Evolutionary conservation across 306 rosid genomes (phyloP), one percentile per base, ranked within the genome.

Genomic region (Ormosia semicastrata): DNA sequence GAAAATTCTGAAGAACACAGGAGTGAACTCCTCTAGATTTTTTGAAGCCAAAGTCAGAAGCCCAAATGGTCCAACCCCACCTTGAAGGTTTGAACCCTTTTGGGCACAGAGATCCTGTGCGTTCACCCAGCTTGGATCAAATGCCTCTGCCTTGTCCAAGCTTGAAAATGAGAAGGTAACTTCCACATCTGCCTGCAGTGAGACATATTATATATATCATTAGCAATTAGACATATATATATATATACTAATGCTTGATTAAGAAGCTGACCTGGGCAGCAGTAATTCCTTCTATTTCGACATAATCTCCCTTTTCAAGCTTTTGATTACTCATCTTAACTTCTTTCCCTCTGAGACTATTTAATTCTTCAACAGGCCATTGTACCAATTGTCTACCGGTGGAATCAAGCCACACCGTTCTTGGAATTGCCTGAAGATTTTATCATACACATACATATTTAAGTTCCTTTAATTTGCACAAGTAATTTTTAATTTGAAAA

Each of bases 1-100:
- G 83, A 95, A 95, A 47, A 95, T 57, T 52, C 98, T 90, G 37
- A 93, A 93, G 83, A 95, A 95, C 0, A 93, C 97, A 6, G 98
- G 99, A 80, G 99, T 95, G 64, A 86, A 89, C 79, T 95, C 98
- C 52, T 84, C 89, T 0, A 92, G 44, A 8, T 90, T 81, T 46
- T 79, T 1, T 24, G 98, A 90, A 69, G 99, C 97, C 47, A 95
- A 54, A 7, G 98, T 93, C 37, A 95, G 70, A 57, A 95, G 88
- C 49, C 99, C 99, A 88, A 95, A 93, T 3, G 99, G 99, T 3
- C 99, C 99, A 80, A 95, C 71, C 14, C 98, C 96, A 54, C 97
- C 97, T 82, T 68, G 39, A 69, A 68, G 29, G 0, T 67, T 66
- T 17, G 96, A 90, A 36, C 97, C 98, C 73, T 82, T 91, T 34